Base-by-base conservation (phyloP, 129 eudicot species). In the Sambucus nigra region DNA sequence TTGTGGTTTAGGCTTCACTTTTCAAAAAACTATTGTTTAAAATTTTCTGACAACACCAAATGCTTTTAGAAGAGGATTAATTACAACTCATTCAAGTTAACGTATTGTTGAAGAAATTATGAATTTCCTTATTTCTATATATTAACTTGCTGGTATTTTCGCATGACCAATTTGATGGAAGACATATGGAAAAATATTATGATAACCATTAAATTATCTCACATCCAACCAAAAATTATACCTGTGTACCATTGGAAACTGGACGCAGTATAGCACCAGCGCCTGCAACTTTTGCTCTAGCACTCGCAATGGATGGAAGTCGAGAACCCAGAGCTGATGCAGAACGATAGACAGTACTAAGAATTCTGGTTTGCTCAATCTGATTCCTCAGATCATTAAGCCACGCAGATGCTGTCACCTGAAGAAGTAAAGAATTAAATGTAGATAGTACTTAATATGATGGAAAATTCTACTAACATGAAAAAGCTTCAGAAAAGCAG, bases 351-450 rank as follows among this genome's bases (percentile, higher is more conserved):
- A 92, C 79, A 13, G 99, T 92, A 46, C 84, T 86, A 40, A 86
- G 94, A 50, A 86, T 80, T 66, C 94, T 74, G 0, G 99, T 86
- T 32, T 76, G 95, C 63, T 92, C 94, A 57, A 92, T 92, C 69
- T 86, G 99, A 59, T 78, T 77, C 72, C 94, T 69, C 53, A 92
- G 69, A 75, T 92, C 99, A 51, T 86, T 86, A 69, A 92, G 51
- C 99, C 99, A 92, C 15, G 96, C 99, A 64, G 99, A 92, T 47
- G 99, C 94, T 17, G 99, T 92, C 32, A 92, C 96, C 99, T 86
- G 52, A 55, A 59, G 24, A 29, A 66, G 23, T 24, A 10, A 69
- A 64, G n/a, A n/a, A n/a, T n/a, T n/a, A n/a, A n/a, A n/a, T n/a
- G n/a, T n/a, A n/a, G n/a, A n/a, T n/a, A n/a, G n/a, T n/a, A n/a